Evolutionary conservation across 352 stramenopile genomes (phyloP).

Genomic region (Phytophthora multivora): DNA sequence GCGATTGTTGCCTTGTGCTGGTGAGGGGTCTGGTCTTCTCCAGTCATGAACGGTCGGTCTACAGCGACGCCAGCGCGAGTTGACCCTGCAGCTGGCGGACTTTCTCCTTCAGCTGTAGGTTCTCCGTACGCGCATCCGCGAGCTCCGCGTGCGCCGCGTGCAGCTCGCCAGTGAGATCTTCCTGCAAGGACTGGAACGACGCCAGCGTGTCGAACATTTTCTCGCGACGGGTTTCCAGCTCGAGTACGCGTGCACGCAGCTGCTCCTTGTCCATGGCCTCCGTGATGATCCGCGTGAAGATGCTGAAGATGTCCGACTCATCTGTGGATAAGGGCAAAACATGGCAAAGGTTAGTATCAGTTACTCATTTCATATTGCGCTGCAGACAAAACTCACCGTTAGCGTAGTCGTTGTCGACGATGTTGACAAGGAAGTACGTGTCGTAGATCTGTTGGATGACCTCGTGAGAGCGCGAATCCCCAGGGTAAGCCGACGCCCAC

Average conservation of each 20-base stretch:
- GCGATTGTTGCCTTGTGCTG: constrained; percentile 22
- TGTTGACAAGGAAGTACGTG: constrained; percentile 97
- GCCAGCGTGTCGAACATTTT: constrained; percentile 78
- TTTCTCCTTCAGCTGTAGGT: constrained; percentile 63
- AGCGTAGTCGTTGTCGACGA: constrained; percentile 98
- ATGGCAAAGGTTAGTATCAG: constrained; percentile 17
- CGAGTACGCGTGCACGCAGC: constrained; percentile 65
- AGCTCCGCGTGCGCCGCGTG: constrained; percentile 55
- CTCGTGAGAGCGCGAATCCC: constrained; percentile 61
- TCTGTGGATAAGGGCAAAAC: constrained; percentile 33
- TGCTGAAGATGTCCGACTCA: constrained; percentile 80
- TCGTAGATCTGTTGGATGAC: constrained; percentile 92
- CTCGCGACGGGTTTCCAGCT: constrained; percentile 75
- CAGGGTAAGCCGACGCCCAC: constrained; percentile 96
- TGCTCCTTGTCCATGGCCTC: constrained; percentile 82
- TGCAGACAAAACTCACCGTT: constrained; percentile 43
- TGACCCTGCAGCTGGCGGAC: constrained; percentile 67
- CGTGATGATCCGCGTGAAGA: constrained; percentile 86
- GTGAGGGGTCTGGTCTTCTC: constrained; percentile 22
- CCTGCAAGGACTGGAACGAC: constrained; percentile 69
- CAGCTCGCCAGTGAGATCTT: constrained; percentile 61
- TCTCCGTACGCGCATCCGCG: constrained; percentile 53
- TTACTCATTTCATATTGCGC: not conserved
- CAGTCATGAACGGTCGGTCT: constrained; percentile 9
- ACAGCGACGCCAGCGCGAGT: constrained; percentile 59